These are phyloP conservation scores for Boletellus emodensis DNA, from an alignment of 768 basidiomycete species.

Conservation along the genomic window DNA sequence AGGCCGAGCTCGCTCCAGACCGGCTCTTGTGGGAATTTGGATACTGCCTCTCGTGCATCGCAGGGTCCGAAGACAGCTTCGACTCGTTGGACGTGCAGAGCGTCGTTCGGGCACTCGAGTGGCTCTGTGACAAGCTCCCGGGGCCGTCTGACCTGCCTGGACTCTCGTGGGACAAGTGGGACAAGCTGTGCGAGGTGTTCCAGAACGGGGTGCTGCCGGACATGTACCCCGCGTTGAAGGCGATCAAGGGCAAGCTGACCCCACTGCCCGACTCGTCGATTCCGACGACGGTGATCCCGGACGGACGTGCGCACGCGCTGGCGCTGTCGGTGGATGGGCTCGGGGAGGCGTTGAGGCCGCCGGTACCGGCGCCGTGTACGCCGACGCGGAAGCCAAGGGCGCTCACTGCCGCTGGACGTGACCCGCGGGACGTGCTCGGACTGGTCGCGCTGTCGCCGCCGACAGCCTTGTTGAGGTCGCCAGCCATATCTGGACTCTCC, in stretches of 20 bases:
- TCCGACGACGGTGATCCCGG: constrained; percentile 33
- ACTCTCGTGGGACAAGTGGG: constrained; percentile 45
- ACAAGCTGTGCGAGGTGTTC: constrained; percentile 41
- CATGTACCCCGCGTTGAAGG: constrained; percentile 29
- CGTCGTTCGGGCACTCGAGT: constrained; percentile 49
- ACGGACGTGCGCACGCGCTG: constrained; percentile 26
- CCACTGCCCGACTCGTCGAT: constrained; percentile 23
- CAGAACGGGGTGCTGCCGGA: constrained; percentile 27
- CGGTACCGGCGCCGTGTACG: constrained; percentile 44
- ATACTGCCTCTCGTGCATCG: constrained; percentile 31
- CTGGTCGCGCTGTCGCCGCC: constrained; percentile 68
- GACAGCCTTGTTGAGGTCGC: constrained; percentile 63
- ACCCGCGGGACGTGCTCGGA: constrained; percentile 40
- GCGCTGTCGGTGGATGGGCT: constrained; percentile 45
- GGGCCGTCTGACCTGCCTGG: constrained; percentile 46
- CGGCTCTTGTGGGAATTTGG: constrained; percentile 36
- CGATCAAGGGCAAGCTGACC: constrained; percentile 31
- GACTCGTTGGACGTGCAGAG: constrained; percentile 33
- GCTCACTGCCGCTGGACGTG: constrained; percentile 27
- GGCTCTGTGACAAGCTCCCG: constrained; percentile 47
- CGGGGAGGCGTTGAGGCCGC: constrained; percentile 44
- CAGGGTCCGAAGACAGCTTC: constrained; percentile 21
- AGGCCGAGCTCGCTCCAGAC: constrained; percentile 23
- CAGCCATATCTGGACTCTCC: constrained; percentile 71
- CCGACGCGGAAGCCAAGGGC: constrained; percentile 40